Evolutionary conservation across 2,329 filamentous ascomycete species (phyloP).

Genomic region (Colletotrichum godetiae): DNA sequence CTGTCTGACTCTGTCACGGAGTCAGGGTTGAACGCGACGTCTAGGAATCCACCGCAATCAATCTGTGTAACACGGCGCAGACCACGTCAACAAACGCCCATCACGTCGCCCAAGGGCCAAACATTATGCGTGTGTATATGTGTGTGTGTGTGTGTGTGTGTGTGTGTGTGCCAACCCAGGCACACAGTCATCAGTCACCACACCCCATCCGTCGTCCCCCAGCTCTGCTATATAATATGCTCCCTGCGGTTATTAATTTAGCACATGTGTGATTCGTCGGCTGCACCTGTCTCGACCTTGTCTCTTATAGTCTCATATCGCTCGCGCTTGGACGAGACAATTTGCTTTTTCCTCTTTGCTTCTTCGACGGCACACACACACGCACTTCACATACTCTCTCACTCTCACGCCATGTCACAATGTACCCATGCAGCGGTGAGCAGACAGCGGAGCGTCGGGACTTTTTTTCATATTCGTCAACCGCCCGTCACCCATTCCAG

Average conservation of each 20-base stretch:
- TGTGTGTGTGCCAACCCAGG: no score
- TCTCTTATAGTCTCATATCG: constrained; percentile 28
- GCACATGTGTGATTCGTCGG: constrained; percentile 12
- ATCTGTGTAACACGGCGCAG: constrained; percentile 14
- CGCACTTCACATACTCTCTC: background rate
- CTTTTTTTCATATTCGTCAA: constrained; percentile 5
- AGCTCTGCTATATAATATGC: constrained; percentile 9
- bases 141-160: no score
- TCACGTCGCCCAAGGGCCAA: constrained; percentile 3
- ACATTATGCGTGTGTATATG: background rate
- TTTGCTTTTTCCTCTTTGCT: constrained; percentile 31
- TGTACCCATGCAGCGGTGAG: constrained; percentile 30
- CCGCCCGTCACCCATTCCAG: constrained; percentile 26
- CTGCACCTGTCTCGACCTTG: constrained; percentile 28
- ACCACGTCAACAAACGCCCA: constrained; percentile 26
- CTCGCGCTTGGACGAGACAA: constrained; percentile 17
- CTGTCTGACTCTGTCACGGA: constrained; percentile 28
- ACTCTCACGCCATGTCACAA: constrained; percentile 20
- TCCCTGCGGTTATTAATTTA: constrained; percentile 25
- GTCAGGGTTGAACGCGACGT: constrained; percentile 4
- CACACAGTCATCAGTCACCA: background rate
- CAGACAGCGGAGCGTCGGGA: background rate
- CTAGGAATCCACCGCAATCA: constrained; percentile 31
- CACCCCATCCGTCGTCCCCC: background rate
- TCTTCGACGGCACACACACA: constrained; percentile 13